phyloP scores from a whole-genome alignment of 108 stramenopile genomes.

The Aurantiochytrium sp. region DNA sequence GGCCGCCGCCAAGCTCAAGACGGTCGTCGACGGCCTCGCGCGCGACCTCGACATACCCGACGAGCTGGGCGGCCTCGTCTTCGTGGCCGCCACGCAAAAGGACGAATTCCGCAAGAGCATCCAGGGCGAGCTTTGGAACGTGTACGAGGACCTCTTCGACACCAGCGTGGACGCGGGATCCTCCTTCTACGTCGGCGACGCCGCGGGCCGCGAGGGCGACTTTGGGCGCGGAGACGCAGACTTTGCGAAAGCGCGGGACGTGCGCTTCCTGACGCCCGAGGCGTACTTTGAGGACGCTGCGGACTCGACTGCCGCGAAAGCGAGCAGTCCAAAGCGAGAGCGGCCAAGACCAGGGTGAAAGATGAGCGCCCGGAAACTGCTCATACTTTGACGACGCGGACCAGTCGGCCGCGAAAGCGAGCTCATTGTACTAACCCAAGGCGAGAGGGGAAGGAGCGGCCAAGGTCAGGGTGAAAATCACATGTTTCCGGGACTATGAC shows the following conservation, averaged over 20 bases:
- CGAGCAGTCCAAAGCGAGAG: too few species aligned
- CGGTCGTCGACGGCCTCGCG: background rate
- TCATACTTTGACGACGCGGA: too few species aligned
- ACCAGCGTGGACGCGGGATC: background rate
- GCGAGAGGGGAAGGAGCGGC: too few species aligned
- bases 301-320: too few species aligned
- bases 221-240: background rate
- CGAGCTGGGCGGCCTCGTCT: background rate
- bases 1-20: background rate
- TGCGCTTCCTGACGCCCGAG: background rate
- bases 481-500: too few species aligned
- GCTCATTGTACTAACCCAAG: too few species aligned
- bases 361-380: too few species aligned
- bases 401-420: too few species aligned
- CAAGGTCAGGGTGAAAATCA: too few species aligned
- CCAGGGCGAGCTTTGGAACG: background rate
- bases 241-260: background rate
- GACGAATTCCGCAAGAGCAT: background rate
- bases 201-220: background rate
- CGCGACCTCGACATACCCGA: background rate
- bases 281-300: background rate
- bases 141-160: background rate
- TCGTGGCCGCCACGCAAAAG: slow-evolving; percentile 17
- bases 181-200: slow-evolving; percentile 7
- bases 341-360: too few species aligned